phyloP scores from a whole-genome alignment of 139 green algal species.

The Astrephomene gubernaculifera region DNA sequence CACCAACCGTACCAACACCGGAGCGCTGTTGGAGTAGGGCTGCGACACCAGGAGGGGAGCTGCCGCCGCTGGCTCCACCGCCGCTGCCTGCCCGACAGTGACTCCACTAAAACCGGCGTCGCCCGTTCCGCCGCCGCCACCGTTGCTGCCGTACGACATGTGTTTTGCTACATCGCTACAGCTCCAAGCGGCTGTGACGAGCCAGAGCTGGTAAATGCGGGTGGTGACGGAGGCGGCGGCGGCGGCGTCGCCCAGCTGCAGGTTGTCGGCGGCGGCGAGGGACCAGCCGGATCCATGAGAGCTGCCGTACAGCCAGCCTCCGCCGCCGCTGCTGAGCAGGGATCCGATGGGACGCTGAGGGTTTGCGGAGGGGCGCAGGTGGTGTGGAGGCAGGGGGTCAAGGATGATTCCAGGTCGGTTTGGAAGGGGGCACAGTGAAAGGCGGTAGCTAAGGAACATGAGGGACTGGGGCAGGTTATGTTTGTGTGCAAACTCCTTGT shows the following conservation, averaged over 20 bases:
- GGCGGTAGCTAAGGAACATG: no score
- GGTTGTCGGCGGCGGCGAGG: neutral
- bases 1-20: neutral
- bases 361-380: no score
- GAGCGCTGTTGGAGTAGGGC: neutral
- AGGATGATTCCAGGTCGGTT: no score
- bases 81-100: neutral
- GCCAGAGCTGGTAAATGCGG: constrained; percentile 16
- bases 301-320: neutral
- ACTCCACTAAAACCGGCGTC: neutral
- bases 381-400: no score
- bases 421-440: no score
- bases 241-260: neutral
- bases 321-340: no score
- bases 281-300: neutral
- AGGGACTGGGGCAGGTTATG: no score
- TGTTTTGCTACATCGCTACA: neutral
- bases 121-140: neutral
- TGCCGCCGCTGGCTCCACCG: neutral
- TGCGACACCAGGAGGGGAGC: neutral
- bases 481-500: no score
- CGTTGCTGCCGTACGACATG: constrained; percentile 3
- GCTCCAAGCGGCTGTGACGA: constrained; percentile 2
- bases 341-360: no score
- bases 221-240: neutral